Evolutionary conservation across 2,329 filamentous ascomycete species (phyloP).

Genomic region (Penicillium italicum): DNA sequence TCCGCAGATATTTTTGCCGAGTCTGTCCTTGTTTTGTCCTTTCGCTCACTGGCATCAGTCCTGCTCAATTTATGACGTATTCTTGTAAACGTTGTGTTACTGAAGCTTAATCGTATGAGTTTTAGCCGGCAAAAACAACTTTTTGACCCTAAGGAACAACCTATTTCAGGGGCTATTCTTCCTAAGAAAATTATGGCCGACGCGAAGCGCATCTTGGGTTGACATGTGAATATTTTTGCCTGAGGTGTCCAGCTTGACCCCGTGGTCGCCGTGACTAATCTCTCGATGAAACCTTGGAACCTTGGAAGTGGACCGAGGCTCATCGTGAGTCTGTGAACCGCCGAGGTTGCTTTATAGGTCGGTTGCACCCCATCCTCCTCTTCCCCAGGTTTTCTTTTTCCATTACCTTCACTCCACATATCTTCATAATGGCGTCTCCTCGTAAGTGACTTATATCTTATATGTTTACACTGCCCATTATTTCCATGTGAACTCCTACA

Average conservation of each 20-base stretch:
- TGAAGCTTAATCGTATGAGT: not conserved
- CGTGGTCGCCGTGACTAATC: slow-evolving; percentile 3
- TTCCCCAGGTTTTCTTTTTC: slow-evolving; percentile 20
- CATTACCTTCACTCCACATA: slow-evolving; percentile 6
- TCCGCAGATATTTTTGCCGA: no score
- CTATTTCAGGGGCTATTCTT: no score
- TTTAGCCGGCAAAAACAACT: no score
- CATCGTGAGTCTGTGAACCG: slow-evolving; percentile 9
- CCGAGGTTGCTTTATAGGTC: slow-evolving; percentile 21
- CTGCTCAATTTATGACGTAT: not conserved
- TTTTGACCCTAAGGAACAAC: not conserved
- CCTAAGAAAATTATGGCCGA: no score
- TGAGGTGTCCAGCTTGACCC: not conserved
- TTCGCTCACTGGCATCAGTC: no score
- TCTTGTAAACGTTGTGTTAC: not conserved
- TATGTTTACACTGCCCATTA: slow-evolving; percentile 7
- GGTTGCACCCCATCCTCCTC: not conserved
- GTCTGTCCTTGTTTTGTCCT: no score
- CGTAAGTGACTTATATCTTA: slow-evolving; percentile 56
- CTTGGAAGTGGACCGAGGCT: slow-evolving; percentile 24
- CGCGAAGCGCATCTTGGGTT: no score
- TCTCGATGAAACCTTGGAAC: not conserved
- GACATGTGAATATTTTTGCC: not conserved
- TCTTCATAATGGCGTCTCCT: slow-evolving; percentile 66
- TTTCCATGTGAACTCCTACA: slow-evolving; percentile 18